These are phyloP conservation scores for Flaveria sonorensis DNA, from an alignment of 129 eudicot genomes.

Conservation along the genomic window DNA sequence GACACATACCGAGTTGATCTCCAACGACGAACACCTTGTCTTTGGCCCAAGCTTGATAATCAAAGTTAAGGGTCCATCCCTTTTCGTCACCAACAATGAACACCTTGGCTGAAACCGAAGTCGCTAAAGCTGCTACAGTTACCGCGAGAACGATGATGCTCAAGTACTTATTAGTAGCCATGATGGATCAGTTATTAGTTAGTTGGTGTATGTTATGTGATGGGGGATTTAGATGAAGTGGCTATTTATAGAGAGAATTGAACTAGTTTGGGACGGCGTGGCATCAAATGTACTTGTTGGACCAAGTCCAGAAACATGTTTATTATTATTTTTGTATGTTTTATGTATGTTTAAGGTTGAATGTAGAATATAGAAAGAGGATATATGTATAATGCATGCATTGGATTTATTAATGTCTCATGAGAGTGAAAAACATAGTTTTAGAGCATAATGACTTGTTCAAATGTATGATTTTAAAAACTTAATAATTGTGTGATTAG, in stretches of 20 bases:
- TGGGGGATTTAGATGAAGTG: not conserved
- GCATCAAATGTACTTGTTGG: constrained; percentile 5
- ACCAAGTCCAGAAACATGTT: not conserved
- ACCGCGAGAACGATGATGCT: constrained; percentile 11
- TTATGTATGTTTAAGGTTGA: not conserved
- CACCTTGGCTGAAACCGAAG: constrained; percentile 11
- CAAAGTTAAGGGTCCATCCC: constrained; percentile 34
- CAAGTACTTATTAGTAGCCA: constrained; percentile 19
- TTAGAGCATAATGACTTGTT: constrained; percentile 2
- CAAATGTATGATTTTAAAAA: not conserved
- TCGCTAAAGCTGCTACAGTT: not conserved
- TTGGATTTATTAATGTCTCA: not conserved
- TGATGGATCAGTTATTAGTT: constrained; percentile 1
- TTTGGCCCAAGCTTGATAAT: constrained; percentile 42
- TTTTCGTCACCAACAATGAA: constrained; percentile 29
- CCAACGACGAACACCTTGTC: constrained; percentile 39
- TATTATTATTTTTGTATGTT: not conserved
- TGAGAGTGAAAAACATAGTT: not conserved
- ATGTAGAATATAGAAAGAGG: not conserved
- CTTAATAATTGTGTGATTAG: not conserved
- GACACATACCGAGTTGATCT: constrained; percentile 31
- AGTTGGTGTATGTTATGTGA: not conserved
- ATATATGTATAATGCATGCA: not conserved
- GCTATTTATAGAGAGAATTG: not conserved
- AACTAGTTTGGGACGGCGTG: not conserved